Base-by-base conservation (phyloP, 495 filamentous ascomycete genomes). In the Lentithecium fluviatile region DNA sequence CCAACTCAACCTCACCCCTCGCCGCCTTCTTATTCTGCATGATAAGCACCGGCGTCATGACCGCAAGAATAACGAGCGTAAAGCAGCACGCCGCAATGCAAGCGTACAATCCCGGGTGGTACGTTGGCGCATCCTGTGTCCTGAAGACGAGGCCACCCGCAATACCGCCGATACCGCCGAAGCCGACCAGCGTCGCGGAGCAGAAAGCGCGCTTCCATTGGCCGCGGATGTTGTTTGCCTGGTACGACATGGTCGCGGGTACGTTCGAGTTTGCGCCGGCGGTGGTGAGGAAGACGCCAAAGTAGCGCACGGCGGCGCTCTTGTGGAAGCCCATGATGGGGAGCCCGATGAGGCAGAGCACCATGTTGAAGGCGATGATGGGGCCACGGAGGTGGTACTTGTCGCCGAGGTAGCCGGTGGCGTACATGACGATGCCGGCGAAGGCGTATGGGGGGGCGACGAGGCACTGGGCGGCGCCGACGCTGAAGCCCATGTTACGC, bases 241-340 rank as follows among this genome's bases (percentile, higher is more conserved):
- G 68, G 47, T 72, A 72, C 13, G 70, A 38, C 66, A 72, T 78
- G 40, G 75, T 63, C 17, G 75, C 73, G 0, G 81, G 84, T 24
- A 85, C 77, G 68, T 88, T 88, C 12, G 82, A 77, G 70, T 87
- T 88, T 29, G 80, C 77, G 8, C 83, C 82, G 6, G 80, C 81
- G 0, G 82, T 83, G 24, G 77, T 77, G 45, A 88, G 71, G 75
- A 88, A 89, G n/a, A 85, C 80, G 32, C 85, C 85, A 52, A 85
- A 82, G 65, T 87, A 88, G 19, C 82, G 81, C 5, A 79, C 78
- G 5, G 69, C 77, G 24, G 77, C 55, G 55, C 70, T 74, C 20
- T 69, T 61, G 34, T 76, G 74, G 69, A 80, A 88, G n/a, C 79
- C 80, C 63, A 83, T 75, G 69, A 83, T 76, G 13, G 76, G 71